Evolutionary conservation across 352 stramenopile genomes (phyloP).

Genomic region (Phytopythium litorale): DNA sequence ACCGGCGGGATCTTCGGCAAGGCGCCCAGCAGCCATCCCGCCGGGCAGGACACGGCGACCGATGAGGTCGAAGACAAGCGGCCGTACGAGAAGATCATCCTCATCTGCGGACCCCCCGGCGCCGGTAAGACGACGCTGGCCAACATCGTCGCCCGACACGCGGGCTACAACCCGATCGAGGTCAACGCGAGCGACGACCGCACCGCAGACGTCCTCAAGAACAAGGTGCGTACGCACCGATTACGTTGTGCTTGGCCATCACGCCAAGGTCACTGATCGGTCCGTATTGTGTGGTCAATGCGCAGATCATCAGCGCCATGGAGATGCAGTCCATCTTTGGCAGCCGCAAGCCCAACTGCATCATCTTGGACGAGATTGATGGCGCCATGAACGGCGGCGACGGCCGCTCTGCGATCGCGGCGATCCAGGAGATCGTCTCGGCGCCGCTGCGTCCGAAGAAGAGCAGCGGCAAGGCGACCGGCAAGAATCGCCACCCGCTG

Average conservation of each 20-base stretch:
- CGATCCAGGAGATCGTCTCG: slow-evolving; percentile 92
- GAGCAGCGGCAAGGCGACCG: slow-evolving; percentile 20
- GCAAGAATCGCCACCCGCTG: slow-evolving; percentile 64
- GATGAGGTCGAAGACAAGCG: slow-evolving; percentile 37
- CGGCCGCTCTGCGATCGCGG: slow-evolving; percentile 81
- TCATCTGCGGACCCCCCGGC: slow-evolving; percentile 93
- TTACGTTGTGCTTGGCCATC: neutral
- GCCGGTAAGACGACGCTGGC: slow-evolving; percentile 97
- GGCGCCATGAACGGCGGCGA: slow-evolving; percentile 90
- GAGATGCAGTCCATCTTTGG: slow-evolving; percentile 90
- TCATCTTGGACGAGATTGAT: slow-evolving; percentile 99
- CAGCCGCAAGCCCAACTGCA: slow-evolving; percentile 92
- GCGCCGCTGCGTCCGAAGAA: slow-evolving; percentile 70
- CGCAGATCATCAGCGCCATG: slow-evolving; percentile 86
- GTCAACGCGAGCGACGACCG: slow-evolving; percentile 98
- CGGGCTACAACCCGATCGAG: slow-evolving; percentile 97
- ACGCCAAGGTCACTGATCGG: neutral
- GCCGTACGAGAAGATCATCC: slow-evolving; percentile 86
- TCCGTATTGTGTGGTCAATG: neutral
- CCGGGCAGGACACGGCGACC: slow-evolving; percentile 1
- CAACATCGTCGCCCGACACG: slow-evolving; percentile 94
- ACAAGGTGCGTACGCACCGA: slow-evolving; percentile 82
- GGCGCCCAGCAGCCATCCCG: slow-evolving; percentile 8
- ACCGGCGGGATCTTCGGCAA: slow-evolving; percentile 8
- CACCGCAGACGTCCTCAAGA: slow-evolving; percentile 87